Conservation (phyloP, 2,329 filamentous ascomycete species). For the Phaeophleospora eucalypticola region DNA sequence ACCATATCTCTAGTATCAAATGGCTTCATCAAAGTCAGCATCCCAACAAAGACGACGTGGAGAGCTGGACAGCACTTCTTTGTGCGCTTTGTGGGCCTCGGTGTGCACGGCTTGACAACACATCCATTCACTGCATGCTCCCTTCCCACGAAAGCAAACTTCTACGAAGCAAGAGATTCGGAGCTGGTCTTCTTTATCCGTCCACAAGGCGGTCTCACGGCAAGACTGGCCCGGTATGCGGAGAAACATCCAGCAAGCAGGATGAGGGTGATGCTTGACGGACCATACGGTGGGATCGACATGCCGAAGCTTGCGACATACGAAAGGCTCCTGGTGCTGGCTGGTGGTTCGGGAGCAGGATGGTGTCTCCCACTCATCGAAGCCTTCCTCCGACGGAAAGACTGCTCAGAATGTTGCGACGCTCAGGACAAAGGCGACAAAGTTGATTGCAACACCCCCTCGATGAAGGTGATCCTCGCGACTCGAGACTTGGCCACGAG, state of each 20-base stretch:
- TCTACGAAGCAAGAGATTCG: slow-evolving; percentile 18
- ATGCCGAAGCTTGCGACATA: slow-evolving; percentile 36
- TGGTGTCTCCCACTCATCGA: slow-evolving; percentile 50
- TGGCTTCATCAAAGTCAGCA: slow-evolving; percentile 40
- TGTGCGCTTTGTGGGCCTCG: slow-evolving; percentile 48
- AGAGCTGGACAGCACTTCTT: slow-evolving; percentile 53
- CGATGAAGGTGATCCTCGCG: slow-evolving; percentile 29
- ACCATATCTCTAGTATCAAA: slow-evolving; percentile 40
- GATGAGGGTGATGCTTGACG: slow-evolving; percentile 52
- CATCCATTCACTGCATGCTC: slow-evolving; percentile 58
- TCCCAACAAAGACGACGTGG: slow-evolving; percentile 48
- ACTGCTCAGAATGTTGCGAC: slow-evolving; percentile 16
- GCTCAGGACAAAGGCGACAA: slow-evolving; percentile 5
- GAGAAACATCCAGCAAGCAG: slow-evolving; percentile 31
- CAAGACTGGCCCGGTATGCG: slow-evolving; percentile 37
- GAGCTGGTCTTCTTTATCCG: slow-evolving; percentile 54
- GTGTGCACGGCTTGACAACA: slow-evolving; percentile 42
- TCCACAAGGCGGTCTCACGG: slow-evolving; percentile 49
- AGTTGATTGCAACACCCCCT: slow-evolving; percentile 1
- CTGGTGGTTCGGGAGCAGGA: slow-evolving; percentile 55
- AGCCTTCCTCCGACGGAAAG: slow-evolving; percentile 26
- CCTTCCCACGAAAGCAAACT: slow-evolving; percentile 32
- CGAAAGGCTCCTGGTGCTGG: slow-evolving; percentile 47
- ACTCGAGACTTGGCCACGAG: slow-evolving; percentile 35
- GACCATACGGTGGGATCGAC: slow-evolving; percentile 55